phyloP scores from a whole-genome alignment of 2,329 filamentous ascomycete genomes.

The Penicillium sp. region DNA sequence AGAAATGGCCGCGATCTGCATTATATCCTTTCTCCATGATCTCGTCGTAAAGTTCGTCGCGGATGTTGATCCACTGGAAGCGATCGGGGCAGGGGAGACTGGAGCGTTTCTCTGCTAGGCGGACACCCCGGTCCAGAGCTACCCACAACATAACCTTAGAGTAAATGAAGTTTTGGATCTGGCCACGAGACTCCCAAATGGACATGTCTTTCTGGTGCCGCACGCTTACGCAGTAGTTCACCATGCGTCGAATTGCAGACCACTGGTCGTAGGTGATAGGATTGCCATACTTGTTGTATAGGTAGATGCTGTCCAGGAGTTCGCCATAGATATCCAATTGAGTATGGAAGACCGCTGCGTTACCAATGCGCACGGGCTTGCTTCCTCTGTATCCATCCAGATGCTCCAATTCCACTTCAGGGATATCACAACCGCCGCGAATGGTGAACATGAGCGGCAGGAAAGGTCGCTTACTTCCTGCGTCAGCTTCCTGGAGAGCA shows the following conservation, averaged over 20 bases:
- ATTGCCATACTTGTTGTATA: slow-evolving; percentile 77
- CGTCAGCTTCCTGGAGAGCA: slow-evolving; percentile 54
- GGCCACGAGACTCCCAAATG: slow-evolving; percentile 76
- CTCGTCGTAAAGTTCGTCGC: slow-evolving; percentile 69
- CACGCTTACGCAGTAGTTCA: slow-evolving; percentile 68
- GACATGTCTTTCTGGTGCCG: slow-evolving; percentile 71
- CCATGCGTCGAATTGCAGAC: slow-evolving; percentile 66
- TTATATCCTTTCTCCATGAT: slow-evolving; percentile 79
- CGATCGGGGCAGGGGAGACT: slow-evolving; percentile 72
- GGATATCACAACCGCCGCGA: slow-evolving; percentile 69
- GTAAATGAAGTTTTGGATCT: slow-evolving; percentile 75
- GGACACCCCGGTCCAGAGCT: slow-evolving; percentile 71
- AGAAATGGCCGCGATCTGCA: slow-evolving; percentile 64
- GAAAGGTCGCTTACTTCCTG: slow-evolving; percentile 52
- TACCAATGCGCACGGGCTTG: slow-evolving; percentile 71
- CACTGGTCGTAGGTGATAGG: slow-evolving; percentile 75
- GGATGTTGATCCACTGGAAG: slow-evolving; percentile 61
- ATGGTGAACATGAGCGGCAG: slow-evolving; percentile 83
- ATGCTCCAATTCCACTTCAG: slow-evolving; percentile 66
- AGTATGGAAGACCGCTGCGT: slow-evolving; percentile 71
- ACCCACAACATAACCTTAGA: slow-evolving; percentile 86
- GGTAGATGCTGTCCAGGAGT: slow-evolving; percentile 72
- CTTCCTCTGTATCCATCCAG: slow-evolving; percentile 71
- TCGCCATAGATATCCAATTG: slow-evolving; percentile 81
- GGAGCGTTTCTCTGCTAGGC: slow-evolving; percentile 67